Percentiles rank a stretch among this genome's conserved stretches.
These are phyloP conservation scores for Boletus reticuloceps DNA, from an alignment of 768 basidiomycete genomes.

Conservation along the genomic window DNA sequence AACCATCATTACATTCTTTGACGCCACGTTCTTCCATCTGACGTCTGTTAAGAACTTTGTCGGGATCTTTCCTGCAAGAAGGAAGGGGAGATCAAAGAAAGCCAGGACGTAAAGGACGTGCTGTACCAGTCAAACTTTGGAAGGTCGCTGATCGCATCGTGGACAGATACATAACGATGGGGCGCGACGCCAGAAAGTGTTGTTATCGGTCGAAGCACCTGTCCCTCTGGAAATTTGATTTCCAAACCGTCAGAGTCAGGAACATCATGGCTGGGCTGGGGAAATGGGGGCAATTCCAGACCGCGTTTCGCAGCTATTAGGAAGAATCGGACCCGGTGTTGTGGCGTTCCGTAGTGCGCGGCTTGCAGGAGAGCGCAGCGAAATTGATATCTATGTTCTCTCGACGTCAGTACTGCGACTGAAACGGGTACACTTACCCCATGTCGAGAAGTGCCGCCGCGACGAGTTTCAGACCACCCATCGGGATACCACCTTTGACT, in stretches of 20 bases:
- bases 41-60: constrained; percentile 1
- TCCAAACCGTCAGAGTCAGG: constrained; percentile 41
- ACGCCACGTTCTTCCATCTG: constrained; percentile 21
- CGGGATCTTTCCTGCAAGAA: constrained; percentile 25
- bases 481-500: constrained; percentile 63
- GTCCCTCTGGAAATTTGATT: constrained; percentile 48
- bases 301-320: constrained; percentile 41
- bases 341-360: constrained; percentile 47
- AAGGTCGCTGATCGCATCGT: constrained; percentile 74
- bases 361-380: constrained; percentile 44
- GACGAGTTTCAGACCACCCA: constrained; percentile 73
- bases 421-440: constrained; percentile 42
- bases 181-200: constrained; percentile 50
- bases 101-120: neutral
- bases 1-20: constrained; percentile 38
- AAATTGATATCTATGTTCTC: constrained; percentile 39
- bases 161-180: constrained; percentile 56
- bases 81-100: neutral
- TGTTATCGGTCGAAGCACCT: constrained; percentile 41
- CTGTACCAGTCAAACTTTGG: constrained; percentile 71
- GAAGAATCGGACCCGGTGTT: constrained; percentile 47
- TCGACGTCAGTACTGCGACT: neutral
- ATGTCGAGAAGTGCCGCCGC: constrained; percentile 59
- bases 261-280: constrained; percentile 44
- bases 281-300: constrained; percentile 37